Percentiles rank a stretch among this genome's conserved stretches.
Evolutionary conservation across 1,284 basidiomycete genomes (phyloP).

Genomic region (Rhodotorula sp.): DNA sequence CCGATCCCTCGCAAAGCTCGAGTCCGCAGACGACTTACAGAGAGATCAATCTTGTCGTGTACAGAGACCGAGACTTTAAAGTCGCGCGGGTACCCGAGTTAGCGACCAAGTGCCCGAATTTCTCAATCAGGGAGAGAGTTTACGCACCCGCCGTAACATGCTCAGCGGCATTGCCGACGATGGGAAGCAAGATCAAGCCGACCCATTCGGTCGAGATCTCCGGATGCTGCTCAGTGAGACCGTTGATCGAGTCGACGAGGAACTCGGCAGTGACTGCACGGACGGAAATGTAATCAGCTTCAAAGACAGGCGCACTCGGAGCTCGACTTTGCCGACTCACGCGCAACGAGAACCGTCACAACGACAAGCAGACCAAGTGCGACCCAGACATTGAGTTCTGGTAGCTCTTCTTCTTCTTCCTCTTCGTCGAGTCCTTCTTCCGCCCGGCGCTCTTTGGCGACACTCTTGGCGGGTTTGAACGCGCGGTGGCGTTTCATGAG

Average conservation of each 20-base stretch:
- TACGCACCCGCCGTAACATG: slow-evolving; percentile 8
- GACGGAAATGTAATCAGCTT: background rate
- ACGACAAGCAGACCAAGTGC: slow-evolving; percentile 58
- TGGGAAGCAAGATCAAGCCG: slow-evolving; percentile 48
- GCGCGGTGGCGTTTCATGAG: slow-evolving; percentile 41
- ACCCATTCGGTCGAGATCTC: slow-evolving; percentile 55
- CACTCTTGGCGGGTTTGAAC: slow-evolving; percentile 38
- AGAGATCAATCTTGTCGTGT: slow-evolving; percentile 60
- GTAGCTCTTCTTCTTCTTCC: slow-evolving; percentile 54
- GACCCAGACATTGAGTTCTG: slow-evolving; percentile 59
- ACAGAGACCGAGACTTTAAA: slow-evolving; percentile 44
- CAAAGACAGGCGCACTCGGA: background rate
- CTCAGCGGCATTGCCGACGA: slow-evolving; percentile 46
- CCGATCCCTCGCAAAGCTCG: no score
- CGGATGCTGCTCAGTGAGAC: slow-evolving; percentile 48
- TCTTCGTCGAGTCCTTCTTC: slow-evolving; percentile 31
- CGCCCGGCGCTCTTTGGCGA: slow-evolving; percentile 18
- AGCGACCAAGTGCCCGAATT: background rate
- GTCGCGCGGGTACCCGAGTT: background rate
- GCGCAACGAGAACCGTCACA: slow-evolving; percentile 57
- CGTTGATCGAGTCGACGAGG: slow-evolving; percentile 45
- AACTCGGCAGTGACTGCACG: slow-evolving; percentile 56
- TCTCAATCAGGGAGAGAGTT: background rate
- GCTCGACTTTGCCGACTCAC: background rate
- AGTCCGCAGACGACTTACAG: slow-evolving; percentile 26